phyloP scores from a whole-genome alignment of 1,284 basidiomycete genomes.

The Filobasidium uniguttulatum region DNA sequence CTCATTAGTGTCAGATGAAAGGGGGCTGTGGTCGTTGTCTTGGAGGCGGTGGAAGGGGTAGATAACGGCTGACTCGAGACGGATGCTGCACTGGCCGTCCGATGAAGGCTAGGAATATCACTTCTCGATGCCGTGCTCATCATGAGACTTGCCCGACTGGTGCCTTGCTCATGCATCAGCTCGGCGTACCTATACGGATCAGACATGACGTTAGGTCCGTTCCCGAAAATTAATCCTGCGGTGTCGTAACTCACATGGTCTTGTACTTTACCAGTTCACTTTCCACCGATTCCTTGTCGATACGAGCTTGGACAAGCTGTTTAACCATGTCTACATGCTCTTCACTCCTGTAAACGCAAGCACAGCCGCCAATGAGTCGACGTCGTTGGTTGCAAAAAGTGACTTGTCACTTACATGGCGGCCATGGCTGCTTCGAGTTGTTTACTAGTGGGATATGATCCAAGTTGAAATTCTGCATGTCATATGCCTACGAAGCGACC shows the following conservation, averaged over 20 bases:
- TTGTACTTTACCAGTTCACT: conserved; percentile 83
- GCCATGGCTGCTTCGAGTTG: conserved; percentile 60
- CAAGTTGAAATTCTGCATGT: neutral
- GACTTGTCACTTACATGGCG: conserved; percentile 50
- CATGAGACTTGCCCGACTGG: neutral
- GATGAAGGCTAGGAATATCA: conserved; percentile 4
- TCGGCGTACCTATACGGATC: conserved; percentile 7
- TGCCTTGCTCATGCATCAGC: conserved; percentile 4
- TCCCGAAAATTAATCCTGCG: neutral
- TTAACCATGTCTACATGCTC: conserved; percentile 48
- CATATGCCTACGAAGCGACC: neutral
- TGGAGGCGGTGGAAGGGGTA: neutral
- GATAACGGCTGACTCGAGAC: neutral
- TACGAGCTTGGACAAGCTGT: conserved; percentile 69
- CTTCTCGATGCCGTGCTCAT: neutral
- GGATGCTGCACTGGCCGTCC: neutral
- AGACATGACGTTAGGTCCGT: neutral
- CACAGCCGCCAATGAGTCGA: too few species aligned
- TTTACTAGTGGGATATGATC: conserved; percentile 44
- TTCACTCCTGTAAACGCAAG: conserved; percentile 30
- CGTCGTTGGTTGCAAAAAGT: neutral
- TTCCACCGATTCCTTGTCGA: conserved; percentile 80
- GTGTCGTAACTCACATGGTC: conserved; percentile 36
- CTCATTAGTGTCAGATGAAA: conserved; percentile 30
- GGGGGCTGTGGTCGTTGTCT: neutral